Conservation (phyloP, 2,329 filamentous ascomycete species). For the Chaetomium sp. region DNA sequence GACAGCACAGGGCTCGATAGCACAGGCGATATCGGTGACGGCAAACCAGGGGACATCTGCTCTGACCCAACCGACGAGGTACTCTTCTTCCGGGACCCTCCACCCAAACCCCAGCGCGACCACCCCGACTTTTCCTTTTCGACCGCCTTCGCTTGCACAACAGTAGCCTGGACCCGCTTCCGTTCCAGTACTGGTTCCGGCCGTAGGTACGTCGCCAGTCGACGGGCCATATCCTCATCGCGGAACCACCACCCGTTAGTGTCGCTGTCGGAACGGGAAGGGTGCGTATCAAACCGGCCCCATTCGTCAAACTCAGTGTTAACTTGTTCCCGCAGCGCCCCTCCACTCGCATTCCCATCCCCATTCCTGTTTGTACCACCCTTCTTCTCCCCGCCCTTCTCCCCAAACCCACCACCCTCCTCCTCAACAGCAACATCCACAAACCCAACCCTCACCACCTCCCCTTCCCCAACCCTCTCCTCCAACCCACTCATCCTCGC, state of each 20-base stretch:
- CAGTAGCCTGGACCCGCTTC: slow-evolving; percentile 27
- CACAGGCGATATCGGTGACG: slow-evolving; percentile 7
- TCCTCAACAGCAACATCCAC: slow-evolving; percentile 19
- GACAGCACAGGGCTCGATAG: slow-evolving; percentile 1
- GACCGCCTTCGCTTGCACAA: slow-evolving; percentile 29
- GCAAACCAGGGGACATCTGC: background rate
- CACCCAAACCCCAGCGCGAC: slow-evolving; percentile 25
- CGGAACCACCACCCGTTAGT: slow-evolving; percentile 37
- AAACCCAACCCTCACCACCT: slow-evolving; percentile 29
- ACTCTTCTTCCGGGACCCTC: slow-evolving; percentile 25
- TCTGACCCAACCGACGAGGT: background rate
- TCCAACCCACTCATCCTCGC: slow-evolving; percentile 34
- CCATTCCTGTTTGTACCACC: background rate
- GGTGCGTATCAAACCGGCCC: slow-evolving; percentile 32
- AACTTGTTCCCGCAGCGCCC: background rate
- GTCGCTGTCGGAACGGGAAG: slow-evolving; percentile 18
- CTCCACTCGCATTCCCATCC: slow-evolving; percentile 18
- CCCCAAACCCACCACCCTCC: slow-evolving; percentile 26
- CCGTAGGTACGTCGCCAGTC: slow-evolving; percentile 39
- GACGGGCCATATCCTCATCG: slow-evolving; percentile 40
- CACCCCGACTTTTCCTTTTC: slow-evolving; percentile 26
- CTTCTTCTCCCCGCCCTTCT: slow-evolving; percentile 24
- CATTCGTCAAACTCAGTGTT: slow-evolving; percentile 37
- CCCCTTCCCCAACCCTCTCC: slow-evolving; percentile 25
- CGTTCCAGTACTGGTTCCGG: slow-evolving; percentile 29